Percentiles rank a stretch among this genome's conserved stretches.
phyloP scores from a whole-genome alignment of 371 early-diverging fungal genomes.

The Sporodiniella umbellata region DNA sequence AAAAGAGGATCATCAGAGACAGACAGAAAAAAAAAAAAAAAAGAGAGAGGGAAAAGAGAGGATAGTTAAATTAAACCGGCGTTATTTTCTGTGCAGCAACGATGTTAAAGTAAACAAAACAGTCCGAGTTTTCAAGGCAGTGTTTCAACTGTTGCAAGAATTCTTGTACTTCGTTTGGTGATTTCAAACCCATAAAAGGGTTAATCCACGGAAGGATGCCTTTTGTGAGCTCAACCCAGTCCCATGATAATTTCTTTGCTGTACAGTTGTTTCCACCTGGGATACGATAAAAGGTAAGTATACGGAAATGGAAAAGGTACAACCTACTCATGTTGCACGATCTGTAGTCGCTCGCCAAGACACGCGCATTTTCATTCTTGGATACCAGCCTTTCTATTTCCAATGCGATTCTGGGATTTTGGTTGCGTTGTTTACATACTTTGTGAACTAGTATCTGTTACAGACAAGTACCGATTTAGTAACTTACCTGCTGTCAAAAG shows the following conservation, averaged over 20 bases:
- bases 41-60: no score
- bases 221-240: conserved; percentile 16
- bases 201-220: conserved; percentile 16
- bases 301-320: no score
- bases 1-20: no score
- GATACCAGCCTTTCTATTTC: neutral
- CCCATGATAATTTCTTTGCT: conserved; percentile 22
- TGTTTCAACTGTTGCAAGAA: neutral
- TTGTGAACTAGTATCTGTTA: neutral
- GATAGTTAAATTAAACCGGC: no score
- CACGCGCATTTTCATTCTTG: neutral
- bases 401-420: neutral
- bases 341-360: neutral
- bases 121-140: neutral
- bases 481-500: conserved; percentile 1
- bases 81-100: conserved; percentile 8
- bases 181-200: conserved; percentile 8
- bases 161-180: conserved; percentile 2
- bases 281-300: no score
- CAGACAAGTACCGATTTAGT: no score
- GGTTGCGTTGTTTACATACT: neutral
- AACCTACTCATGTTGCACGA: neutral
- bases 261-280: conserved; percentile 9
- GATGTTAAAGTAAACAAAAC: conserved; percentile 8
- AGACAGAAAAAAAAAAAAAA: no score